These are phyloP conservation scores for Chaetoceros tenuissimus DNA, from an alignment of 108 stramenopile species.

Conservation along the genomic window DNA sequence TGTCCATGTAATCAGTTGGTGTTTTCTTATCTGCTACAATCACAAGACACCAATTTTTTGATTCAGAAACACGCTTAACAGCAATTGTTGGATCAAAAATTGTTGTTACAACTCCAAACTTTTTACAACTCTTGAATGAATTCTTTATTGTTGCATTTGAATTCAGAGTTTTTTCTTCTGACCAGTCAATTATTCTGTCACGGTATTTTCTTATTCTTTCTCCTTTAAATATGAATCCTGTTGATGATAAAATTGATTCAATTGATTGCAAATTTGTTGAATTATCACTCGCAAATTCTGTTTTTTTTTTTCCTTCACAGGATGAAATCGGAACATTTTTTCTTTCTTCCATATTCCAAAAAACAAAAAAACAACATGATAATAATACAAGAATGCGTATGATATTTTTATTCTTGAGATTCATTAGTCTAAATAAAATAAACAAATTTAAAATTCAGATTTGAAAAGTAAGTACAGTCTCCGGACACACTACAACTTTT, in stretches of 20 bases:
- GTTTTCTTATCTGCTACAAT: conserved; percentile 46
- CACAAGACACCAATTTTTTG: conserved; percentile 41
- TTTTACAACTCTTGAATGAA: not conserved
- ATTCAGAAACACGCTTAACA: conserved; percentile 10
- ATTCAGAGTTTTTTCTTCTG: not conserved
- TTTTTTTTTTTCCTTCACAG: no score
- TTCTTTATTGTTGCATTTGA: not conserved
- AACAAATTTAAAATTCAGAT: no score
- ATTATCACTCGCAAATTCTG: no score
- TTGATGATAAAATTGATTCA: not conserved
- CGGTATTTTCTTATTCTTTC: not conserved
- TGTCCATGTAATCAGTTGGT: conserved; percentile 3
- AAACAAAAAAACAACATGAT: no score
- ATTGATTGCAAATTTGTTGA: no score
- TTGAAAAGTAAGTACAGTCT: no score
- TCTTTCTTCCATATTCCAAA: no score
- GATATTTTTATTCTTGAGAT: no score
- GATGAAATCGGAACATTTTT: no score
- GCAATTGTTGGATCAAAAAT: conserved; percentile 34
- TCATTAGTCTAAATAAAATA: no score
- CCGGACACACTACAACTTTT: no score
- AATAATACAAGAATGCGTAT: no score
- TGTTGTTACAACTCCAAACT: conserved; percentile 49
- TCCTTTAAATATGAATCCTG: not conserved
- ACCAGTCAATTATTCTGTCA: not conserved